Conservation (phyloP, 768 basidiomycete species). For the Lentinus brumalis region DNA sequence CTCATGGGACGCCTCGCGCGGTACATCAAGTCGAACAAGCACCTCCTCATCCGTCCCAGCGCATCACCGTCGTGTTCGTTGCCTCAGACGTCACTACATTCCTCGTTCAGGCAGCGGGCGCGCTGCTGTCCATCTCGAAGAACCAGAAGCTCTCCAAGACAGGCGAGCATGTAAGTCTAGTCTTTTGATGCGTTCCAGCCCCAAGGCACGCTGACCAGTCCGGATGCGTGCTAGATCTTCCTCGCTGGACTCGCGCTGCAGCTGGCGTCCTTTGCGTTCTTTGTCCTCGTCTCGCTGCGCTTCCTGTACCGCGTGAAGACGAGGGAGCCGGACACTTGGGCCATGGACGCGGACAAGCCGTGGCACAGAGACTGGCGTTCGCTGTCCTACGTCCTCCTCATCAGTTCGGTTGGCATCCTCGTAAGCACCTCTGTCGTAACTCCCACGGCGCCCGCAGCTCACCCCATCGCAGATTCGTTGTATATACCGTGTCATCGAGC, state of each 20-base stretch:
- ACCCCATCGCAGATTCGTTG: conserved; percentile 56
- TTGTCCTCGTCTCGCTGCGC: conserved; percentile 46
- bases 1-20: conserved; percentile 62
- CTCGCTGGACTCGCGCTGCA: conserved; percentile 60
- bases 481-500: conserved; percentile 55
- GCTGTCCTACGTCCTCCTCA: conserved; percentile 48
- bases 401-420: conserved; percentile 66
- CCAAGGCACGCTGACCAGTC: background rate
- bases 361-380: conserved; percentile 64
- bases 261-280: conserved; percentile 52
- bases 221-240: conserved; percentile 42
- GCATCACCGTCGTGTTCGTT: conserved; percentile 61
- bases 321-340: conserved; percentile 43
- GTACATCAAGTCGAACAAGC: conserved; percentile 46
- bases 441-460: background rate
- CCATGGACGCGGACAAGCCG: conserved; percentile 34
- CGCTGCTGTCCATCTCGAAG: conserved; percentile 45
- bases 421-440: conserved; percentile 33
- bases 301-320: conserved; percentile 53
- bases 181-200: background rate
- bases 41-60: conserved; percentile 49
- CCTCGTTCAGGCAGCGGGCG: conserved; percentile 56
- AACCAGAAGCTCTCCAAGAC: conserved; percentile 10
- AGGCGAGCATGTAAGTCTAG: conserved; percentile 15
- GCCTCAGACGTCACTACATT: conserved; percentile 67